A percentile compares a stretch with the other conserved stretches of the same genome.
phyloP scores from a whole-genome alignment of 345 rosid species.

The Eucalyptus marginata region DNA sequence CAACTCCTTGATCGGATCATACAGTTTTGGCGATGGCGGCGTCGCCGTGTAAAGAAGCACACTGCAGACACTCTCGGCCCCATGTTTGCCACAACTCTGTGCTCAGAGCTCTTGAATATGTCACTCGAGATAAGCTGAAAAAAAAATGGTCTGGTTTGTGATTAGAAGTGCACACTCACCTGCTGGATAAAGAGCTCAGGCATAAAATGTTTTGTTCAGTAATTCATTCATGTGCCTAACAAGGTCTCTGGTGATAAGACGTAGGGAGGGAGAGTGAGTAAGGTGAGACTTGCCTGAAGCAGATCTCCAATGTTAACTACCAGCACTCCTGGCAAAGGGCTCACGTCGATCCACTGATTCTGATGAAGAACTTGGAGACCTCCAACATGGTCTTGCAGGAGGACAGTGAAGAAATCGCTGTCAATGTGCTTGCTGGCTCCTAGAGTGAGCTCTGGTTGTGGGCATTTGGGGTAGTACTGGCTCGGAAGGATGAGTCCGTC shows the following conservation, averaged over 20 bases:
- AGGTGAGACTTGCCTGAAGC: not conserved
- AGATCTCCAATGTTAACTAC: constrained; percentile 10
- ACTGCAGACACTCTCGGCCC: not conserved
- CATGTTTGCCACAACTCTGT: not conserved
- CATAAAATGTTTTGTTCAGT: not conserved
- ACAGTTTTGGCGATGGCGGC: not conserved
- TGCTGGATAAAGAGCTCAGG: not conserved
- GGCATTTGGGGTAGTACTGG: constrained; percentile 30
- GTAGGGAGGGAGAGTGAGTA: not conserved
- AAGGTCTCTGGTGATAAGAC: not conserved
- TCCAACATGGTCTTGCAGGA: constrained; percentile 18
- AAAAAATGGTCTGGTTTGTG: not conserved
- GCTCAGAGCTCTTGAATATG: not conserved
- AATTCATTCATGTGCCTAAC: not conserved
- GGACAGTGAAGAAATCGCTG: constrained; percentile 3
- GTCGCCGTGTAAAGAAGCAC: not conserved
- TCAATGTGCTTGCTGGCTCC: constrained; percentile 15
- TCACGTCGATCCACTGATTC: constrained; percentile 15
- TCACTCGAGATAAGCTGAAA: not conserved
- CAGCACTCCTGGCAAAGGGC: not conserved
- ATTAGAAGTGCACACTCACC: not conserved
- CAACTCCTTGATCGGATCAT: constrained; percentile 20
- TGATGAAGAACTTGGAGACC: constrained; percentile 19
- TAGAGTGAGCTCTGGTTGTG: constrained; percentile 20
- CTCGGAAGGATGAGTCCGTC: not conserved